Evolutionary conservation across 768 basidiomycete species (phyloP), one percentile per base, ranked within the genome.

Genomic region (Boletus rubroflammeus): DNA sequence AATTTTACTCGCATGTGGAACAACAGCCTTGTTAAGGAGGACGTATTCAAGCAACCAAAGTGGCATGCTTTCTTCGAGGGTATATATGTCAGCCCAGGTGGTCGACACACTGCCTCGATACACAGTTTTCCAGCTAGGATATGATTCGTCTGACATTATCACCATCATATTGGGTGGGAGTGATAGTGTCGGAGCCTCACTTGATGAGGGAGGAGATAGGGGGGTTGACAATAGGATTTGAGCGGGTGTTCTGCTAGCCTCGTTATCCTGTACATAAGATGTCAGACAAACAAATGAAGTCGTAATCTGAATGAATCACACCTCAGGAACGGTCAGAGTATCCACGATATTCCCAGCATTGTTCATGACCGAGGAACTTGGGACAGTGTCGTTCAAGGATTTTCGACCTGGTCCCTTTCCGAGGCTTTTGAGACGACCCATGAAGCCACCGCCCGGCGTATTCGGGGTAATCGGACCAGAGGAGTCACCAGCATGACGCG

Each of bases 31-130:
- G 59, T 88, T 87, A 14, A 83, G 71, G 36, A 98, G 76, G 36
- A 98, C 72, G 62, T 88, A 96, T 68, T 98, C 92, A 47, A 93
- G 73, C 45, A 97, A 73, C 96, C 96, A 98, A 59, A 85, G 64
- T 3, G 96, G 96, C 77, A 93, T 83, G 36, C 74, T 78, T 62
- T 84, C 81, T 71, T 97, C 94, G 34, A 98, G 75, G 14, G 68
- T 57, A 38, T 73, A 68, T 50, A 74, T 61, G 51, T 88, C 86
- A 2, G 75, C 75, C 50, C 76, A 82, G 8, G 83, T 80, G 32
- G 76, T 77, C 1, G 78, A 76, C 3, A 88, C 83, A 26, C 80
- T 79, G 3, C 91, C 85, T 32, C 91, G 78, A 64, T 95, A 98
- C 1, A 92, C 72, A 3, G 81, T 85, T 3, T 77, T 80, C 82